phyloP scores from a whole-genome alignment of 495 filamentous ascomycete species.

The Lophiostoma macrostomum region DNA sequence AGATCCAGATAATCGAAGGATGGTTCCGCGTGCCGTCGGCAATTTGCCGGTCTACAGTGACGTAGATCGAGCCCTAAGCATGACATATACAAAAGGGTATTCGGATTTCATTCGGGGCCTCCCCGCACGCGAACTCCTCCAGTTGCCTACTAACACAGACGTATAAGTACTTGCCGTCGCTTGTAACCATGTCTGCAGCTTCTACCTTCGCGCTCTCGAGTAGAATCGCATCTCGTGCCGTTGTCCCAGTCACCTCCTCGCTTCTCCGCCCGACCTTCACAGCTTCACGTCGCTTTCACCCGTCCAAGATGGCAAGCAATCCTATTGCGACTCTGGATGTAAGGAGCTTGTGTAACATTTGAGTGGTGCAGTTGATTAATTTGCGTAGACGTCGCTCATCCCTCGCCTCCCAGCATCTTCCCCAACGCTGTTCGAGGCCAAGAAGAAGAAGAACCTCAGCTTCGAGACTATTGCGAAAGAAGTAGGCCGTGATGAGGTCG shows the following conservation, averaged over 20 bases:
- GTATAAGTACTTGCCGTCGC: constrained; percentile 2
- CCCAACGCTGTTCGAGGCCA: constrained; percentile 77
- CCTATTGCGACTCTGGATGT: constrained; percentile 34
- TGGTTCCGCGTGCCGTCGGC: neutral
- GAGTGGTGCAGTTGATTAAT: neutral
- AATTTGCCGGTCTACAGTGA: neutral
- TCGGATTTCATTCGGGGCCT: constrained; percentile 26
- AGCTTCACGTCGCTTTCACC: constrained; percentile 15
- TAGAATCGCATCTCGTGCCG: constrained; percentile 23
- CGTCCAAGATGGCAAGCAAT: constrained; percentile 27
- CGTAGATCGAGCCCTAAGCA: constrained; percentile 5
- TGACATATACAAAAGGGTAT: constrained; percentile 10
- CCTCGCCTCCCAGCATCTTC: constrained; percentile 64
- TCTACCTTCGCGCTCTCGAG: constrained; percentile 28
- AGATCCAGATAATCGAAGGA: too few species aligned
- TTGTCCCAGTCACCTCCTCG: constrained; percentile 15
- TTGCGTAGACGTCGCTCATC: constrained; percentile 36
- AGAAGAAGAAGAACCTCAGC: constrained; percentile 67
- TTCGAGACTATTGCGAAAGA: constrained; percentile 77
- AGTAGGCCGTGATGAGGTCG: constrained; percentile 84
- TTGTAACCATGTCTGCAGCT: constrained; percentile 16
- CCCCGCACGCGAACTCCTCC: constrained; percentile 9
- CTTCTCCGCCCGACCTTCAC: constrained; percentile 16
- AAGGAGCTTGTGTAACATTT: neutral
- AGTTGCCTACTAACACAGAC: neutral